Evolutionary conservation across 2,329 filamentous ascomycete species (phyloP).

Genomic region (Rhytidhysteron rufulum): DNA sequence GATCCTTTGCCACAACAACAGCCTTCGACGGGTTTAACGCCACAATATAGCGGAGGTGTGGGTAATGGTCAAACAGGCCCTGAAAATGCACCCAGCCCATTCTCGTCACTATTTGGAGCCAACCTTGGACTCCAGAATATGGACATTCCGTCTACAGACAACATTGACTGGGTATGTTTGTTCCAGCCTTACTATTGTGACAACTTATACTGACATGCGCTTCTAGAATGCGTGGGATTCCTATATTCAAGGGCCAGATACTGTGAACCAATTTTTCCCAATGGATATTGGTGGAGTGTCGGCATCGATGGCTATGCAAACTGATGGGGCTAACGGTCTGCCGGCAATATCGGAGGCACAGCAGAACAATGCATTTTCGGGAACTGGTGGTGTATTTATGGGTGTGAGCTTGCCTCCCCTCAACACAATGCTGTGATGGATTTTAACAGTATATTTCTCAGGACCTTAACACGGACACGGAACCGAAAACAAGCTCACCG

Average conservation of each 20-base stretch:
- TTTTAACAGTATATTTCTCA: slow-evolving; percentile 8
- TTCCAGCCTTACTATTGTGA: too few species aligned
- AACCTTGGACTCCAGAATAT: slow-evolving; percentile 48
- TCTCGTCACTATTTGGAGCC: slow-evolving; percentile 52
- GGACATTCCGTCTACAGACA: slow-evolving; percentile 45
- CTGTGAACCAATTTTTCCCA: slow-evolving; percentile 40
- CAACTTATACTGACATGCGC: too few species aligned
- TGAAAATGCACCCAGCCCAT: slow-evolving; percentile 48
- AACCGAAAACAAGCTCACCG: too few species aligned
- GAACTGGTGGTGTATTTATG: slow-evolving; percentile 35
- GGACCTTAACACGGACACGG: slow-evolving; percentile 23
- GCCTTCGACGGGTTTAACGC: slow-evolving; percentile 27
- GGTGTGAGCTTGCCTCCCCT: slow-evolving; percentile 25
- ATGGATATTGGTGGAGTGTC: slow-evolving; percentile 30
- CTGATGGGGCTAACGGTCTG: slow-evolving; percentile 15
- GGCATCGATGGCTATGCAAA: slow-evolving; percentile 27
- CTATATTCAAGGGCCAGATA: slow-evolving; percentile 60
- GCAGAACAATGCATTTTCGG: slow-evolving; percentile 26
- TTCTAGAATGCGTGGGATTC: slow-evolving; percentile 64
- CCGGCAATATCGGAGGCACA: too few species aligned
- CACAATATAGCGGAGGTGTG: slow-evolving; percentile 31
- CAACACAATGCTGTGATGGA: slow-evolving; percentile 4
- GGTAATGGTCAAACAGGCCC: slow-evolving; percentile 24
- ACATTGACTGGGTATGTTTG: slow-evolving; percentile 60
- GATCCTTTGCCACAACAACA: slow-evolving; percentile 28